These are phyloP conservation scores for Cordyceps fumosorosea DNA, from an alignment of 2,329 filamentous ascomycete genomes.

Conservation along the genomic window DNA sequence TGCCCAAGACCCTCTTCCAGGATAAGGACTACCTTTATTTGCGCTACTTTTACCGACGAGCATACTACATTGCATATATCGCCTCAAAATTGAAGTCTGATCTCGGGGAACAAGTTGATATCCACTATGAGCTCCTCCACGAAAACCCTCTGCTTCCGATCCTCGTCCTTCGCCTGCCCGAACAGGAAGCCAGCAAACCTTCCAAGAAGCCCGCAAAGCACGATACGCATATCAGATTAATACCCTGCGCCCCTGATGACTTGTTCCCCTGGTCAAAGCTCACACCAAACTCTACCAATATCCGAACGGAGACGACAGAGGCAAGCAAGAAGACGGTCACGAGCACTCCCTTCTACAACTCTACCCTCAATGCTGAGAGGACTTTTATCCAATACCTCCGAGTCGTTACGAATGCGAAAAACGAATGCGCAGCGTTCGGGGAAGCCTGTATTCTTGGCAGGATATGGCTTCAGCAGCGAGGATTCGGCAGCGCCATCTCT, in stretches of 20 bases:
- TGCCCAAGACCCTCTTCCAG: conserved; percentile 75
- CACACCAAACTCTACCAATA: conserved; percentile 59
- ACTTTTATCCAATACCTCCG: conserved; percentile 69
- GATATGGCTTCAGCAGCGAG: conserved; percentile 84
- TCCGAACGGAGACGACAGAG: conserved; percentile 49
- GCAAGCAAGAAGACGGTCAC: conserved; percentile 34
- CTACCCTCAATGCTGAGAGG: conserved; percentile 71
- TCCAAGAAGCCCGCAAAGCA: conserved; percentile 25
- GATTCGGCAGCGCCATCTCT: conserved; percentile 63
- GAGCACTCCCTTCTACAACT: conserved; percentile 82
- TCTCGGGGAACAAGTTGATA: conserved; percentile 44
- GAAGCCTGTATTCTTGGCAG: conserved; percentile 83
- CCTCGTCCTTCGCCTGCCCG: conserved; percentile 35
- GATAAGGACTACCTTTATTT: conserved; percentile 92
- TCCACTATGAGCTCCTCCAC: conserved; percentile 60
- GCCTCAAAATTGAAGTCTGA: conserved; percentile 60
- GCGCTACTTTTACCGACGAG: conserved; percentile 89
- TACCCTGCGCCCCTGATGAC: conserved; percentile 63
- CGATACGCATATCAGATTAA: conserved; percentile 62
- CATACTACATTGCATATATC: conserved; percentile 83
- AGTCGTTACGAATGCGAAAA: conserved; percentile 62
- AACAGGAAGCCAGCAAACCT: conserved; percentile 16
- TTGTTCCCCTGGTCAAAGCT: conserved; percentile 69
- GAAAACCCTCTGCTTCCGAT: conserved; percentile 74
- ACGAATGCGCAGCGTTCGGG: conserved; percentile 63